Conservation (phyloP, 148 eudicot species). For the Nepenthes mirabilis region DNA sequence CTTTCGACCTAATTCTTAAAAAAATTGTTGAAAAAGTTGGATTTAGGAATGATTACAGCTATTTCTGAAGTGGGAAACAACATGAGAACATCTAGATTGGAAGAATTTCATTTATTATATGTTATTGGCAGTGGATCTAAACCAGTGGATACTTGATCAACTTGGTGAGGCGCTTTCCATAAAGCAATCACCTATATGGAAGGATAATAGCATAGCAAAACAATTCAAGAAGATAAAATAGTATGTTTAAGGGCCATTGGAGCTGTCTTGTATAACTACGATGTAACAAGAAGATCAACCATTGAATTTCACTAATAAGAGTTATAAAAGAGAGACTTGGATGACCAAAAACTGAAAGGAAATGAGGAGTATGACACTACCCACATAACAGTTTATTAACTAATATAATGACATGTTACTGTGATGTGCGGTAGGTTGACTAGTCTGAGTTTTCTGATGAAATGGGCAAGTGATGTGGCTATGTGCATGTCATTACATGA, state of each 20-base stretch:
- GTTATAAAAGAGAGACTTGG: too few species aligned
- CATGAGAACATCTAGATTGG: conserved; percentile 90
- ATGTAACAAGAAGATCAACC: too few species aligned
- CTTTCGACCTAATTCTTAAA: conserved; percentile 56
- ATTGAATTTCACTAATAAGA: too few species aligned
- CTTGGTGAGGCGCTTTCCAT: conserved; percentile 52
- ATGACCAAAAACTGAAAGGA: too few species aligned
- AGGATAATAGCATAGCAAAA: conserved; percentile 85
- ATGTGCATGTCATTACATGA: too few species aligned
- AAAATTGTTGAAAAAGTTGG: conserved; percentile 41
- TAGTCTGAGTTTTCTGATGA: too few species aligned
- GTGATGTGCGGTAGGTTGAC: too few species aligned
- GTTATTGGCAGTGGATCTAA: conserved; percentile 48
- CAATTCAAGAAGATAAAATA: conserved; percentile 82
- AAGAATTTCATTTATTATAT: conserved; percentile 38
- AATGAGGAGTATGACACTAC: too few species aligned
- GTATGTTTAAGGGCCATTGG: conserved; percentile 74
- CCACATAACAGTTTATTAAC: too few species aligned
- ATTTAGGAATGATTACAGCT: conserved; percentile 56
- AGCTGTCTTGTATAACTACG: conserved; percentile 54
- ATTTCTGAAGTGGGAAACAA: conserved; percentile 85
- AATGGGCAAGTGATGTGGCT: too few species aligned
- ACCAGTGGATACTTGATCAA: conserved; percentile 46
- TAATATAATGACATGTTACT: too few species aligned
- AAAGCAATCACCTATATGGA: conserved; percentile 83